These are phyloP conservation scores for Phytopythium helicoides DNA, from an alignment of 352 stramenopile genomes.

Conservation along the genomic window DNA sequence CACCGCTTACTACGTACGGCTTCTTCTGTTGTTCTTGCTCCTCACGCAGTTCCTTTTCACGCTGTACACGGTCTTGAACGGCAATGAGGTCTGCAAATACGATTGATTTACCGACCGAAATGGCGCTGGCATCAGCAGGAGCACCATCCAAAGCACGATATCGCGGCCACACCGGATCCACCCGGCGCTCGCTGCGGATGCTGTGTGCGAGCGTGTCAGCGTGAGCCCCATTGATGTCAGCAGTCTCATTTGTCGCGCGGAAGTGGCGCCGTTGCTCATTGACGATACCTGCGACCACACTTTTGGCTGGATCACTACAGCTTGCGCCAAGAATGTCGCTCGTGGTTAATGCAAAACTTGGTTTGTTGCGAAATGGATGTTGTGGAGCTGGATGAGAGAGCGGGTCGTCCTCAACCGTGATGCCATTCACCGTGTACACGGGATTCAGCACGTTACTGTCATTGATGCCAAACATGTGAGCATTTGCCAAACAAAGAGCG, in stretches of 20 bases:
- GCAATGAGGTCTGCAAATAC: slow-evolving; percentile 59
- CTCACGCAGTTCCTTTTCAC: slow-evolving; percentile 22
- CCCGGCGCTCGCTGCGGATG: slow-evolving; percentile 60
- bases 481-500: not conserved
- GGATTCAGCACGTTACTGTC: slow-evolving; percentile 68
- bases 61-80: slow-evolving; percentile 27
- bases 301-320: slow-evolving; percentile 43
- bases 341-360: slow-evolving; percentile 47
- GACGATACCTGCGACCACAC: slow-evolving; percentile 55
- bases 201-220: slow-evolving; percentile 67
- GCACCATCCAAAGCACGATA: slow-evolving; percentile 64
- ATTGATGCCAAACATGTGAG: not conserved
- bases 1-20: slow-evolving; percentile 44
- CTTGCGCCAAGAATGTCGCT: slow-evolving; percentile 63
- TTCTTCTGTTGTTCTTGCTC: slow-evolving; percentile 17
- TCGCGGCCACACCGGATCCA: slow-evolving; percentile 61
- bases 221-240: slow-evolving; percentile 60
- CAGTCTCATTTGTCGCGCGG: slow-evolving; percentile 48
- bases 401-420: slow-evolving; percentile 48
- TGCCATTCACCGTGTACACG: slow-evolving; percentile 71
- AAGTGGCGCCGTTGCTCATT: slow-evolving; percentile 60
- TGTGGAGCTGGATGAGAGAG: slow-evolving; percentile 40
- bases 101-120: slow-evolving; percentile 69
- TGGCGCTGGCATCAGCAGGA: slow-evolving; percentile 54
- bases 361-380: slow-evolving; percentile 54